Percentiles rank a stretch among this genome's conserved stretches.
Conservation (phyloP, 768 basidiomycete genomes). For the Suillus decipiens region DNA sequence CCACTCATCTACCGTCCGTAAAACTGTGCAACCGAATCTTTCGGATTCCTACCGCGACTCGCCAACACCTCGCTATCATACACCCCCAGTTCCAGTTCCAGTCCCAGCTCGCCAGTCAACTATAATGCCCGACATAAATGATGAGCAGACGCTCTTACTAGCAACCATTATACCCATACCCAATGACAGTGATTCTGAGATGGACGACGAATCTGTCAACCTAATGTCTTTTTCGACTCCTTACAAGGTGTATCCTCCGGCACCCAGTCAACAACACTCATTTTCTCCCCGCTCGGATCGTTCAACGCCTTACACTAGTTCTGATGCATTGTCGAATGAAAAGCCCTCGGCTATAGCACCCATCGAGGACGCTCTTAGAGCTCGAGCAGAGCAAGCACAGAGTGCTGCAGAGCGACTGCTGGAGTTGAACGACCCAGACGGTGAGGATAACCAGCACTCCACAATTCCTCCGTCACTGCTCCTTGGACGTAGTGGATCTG, state of each 20-base stretch:
- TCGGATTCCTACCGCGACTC: constrained; percentile 35
- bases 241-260: constrained; percentile 50
- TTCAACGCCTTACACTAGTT: constrained; percentile 50
- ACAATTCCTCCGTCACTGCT: constrained; percentile 57
- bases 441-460: constrained; percentile 52
- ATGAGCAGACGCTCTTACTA: constrained; percentile 65
- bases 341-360: constrained; percentile 49
- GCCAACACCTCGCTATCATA: constrained; percentile 22
- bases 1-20: constrained; percentile 39
- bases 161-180: constrained; percentile 78
- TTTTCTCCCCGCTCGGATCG: constrained; percentile 55
- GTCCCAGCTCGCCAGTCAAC: constrained; percentile 45
- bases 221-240: constrained; percentile 74
- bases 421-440: constrained; percentile 84
- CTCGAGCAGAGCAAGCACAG: constrained; percentile 90
- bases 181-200: constrained; percentile 71
- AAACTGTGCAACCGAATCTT: constrained; percentile 39
- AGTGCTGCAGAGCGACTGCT: constrained; percentile 87
- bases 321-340: constrained; percentile 59
- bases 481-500: constrained; percentile 39
- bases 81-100: constrained; percentile 31
- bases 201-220: constrained; percentile 55
- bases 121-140: constrained; percentile 41
- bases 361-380: constrained; percentile 83
- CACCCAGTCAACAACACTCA: constrained; percentile 44